Evolutionary conservation across 257 asterid genomes (phyloP).

Genomic region (Handroanthus guayacan): DNA sequence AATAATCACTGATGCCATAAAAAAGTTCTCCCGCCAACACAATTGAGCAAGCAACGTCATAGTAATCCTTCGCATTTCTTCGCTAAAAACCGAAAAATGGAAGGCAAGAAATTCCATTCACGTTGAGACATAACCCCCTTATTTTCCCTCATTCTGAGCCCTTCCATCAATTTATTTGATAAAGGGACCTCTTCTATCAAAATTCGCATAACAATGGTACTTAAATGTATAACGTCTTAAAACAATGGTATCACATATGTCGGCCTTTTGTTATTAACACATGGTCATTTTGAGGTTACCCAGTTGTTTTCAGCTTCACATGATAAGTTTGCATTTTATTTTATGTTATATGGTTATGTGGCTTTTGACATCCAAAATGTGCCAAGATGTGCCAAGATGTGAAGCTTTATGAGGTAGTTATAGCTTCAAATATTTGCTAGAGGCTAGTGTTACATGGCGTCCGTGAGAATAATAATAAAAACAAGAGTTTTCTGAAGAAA

Average conservation of each 20-base stretch:
- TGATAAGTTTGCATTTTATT: neutral
- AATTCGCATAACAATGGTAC: no score
- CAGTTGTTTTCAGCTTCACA: conserved; percentile 5
- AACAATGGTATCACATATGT: neutral
- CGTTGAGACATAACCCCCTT: no score
- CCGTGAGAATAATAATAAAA: neutral
- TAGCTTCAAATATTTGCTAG: conserved; percentile 11
- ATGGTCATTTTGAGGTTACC: conserved; percentile 7
- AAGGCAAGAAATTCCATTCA: no score
- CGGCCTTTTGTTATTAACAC: neutral
- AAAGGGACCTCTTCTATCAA: no score
- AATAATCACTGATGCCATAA: no score
- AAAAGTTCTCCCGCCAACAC: no score
- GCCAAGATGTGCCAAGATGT: conserved; percentile 5
- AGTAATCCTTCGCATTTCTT: no score
- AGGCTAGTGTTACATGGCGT: conserved; percentile 13
- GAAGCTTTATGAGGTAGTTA: conserved; percentile 22
- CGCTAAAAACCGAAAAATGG: no score
- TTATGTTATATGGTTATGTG: conserved; percentile 15
- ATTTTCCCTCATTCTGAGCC: no score
- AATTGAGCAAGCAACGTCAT: no score
- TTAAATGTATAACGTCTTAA: no score
- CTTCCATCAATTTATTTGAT: no score
- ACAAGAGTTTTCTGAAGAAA: neutral
- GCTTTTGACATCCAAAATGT: neutral